phyloP scores from a whole-genome alignment of 176 grass and related monocot species.

The Cenchrus purpureus region DNA sequence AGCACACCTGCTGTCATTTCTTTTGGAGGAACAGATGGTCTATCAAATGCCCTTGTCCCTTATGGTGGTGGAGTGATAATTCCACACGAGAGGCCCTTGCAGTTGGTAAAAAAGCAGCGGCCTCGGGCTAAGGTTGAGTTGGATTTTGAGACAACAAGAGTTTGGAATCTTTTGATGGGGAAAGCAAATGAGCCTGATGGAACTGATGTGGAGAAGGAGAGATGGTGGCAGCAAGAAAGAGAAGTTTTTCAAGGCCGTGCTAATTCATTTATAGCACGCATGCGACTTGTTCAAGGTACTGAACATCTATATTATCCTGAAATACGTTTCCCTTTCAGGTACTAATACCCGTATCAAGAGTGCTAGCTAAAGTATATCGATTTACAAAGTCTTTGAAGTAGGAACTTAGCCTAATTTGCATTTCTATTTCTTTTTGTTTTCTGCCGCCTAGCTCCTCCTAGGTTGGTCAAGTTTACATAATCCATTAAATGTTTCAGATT shows the following conservation, averaged over 20 bases:
- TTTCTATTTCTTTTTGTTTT: not conserved
- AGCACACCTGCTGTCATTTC: conserved; percentile 23
- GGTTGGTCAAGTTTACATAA: not conserved
- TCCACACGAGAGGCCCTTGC: conserved; percentile 46
- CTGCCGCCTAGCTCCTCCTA: not conserved
- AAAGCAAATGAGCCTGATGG: conserved; percentile 50
- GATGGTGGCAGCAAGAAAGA: conserved; percentile 76
- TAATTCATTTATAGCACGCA: conserved; percentile 69
- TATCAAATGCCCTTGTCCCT: conserved; percentile 50
- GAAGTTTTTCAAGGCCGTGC: conserved; percentile 64
- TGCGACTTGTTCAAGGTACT: conserved; percentile 84
- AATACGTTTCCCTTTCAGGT: conserved; percentile 18
- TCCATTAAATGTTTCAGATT: conserved; percentile 7
- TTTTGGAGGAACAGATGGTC: conserved; percentile 35
- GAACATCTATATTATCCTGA: conserved; percentile 11
- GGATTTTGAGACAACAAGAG: conserved; percentile 72
- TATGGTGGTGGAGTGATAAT: conserved; percentile 40
- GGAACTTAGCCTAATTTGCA: not conserved
- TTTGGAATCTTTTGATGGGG: conserved; percentile 82
- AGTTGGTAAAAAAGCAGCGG: conserved; percentile 54
- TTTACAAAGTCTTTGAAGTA: conserved; percentile 20
- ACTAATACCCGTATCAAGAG: not conserved
- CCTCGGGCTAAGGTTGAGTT: conserved; percentile 74
- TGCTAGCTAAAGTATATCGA: not conserved
- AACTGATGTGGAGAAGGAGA: conserved; percentile 57